Conservation (phyloP, 768 basidiomycete species). For the Trametes cinnabarina region DNA sequence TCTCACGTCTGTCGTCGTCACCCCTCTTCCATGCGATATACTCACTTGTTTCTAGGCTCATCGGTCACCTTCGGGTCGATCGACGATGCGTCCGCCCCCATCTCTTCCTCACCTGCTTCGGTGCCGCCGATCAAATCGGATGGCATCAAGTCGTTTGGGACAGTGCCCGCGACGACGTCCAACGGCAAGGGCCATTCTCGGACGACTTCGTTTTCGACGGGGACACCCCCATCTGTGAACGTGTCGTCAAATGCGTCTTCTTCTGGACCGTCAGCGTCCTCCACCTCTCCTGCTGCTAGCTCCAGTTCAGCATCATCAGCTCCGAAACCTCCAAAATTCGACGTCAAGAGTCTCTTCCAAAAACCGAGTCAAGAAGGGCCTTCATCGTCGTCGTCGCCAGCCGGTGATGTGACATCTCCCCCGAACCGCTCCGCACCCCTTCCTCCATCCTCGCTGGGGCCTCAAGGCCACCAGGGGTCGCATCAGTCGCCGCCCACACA, state of each 20-base stretch:
- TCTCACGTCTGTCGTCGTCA: slow-evolving; percentile 6
- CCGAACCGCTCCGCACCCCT: slow-evolving; percentile 53
- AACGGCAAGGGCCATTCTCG: slow-evolving; percentile 52
- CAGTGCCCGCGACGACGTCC: slow-evolving; percentile 56
- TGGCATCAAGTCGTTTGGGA: slow-evolving; percentile 79
- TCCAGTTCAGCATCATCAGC: slow-evolving; percentile 38
- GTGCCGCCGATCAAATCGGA: slow-evolving; percentile 62
- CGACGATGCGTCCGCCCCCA: slow-evolving; percentile 72
- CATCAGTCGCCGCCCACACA: slow-evolving; percentile 38
- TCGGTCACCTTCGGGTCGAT: slow-evolving; percentile 88
- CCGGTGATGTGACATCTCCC: slow-evolving; percentile 54
- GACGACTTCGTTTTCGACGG: slow-evolving; percentile 38
- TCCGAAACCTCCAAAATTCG: slow-evolving; percentile 39
- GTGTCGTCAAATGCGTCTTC: slow-evolving; percentile 23
- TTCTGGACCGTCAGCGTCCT: slow-evolving; percentile 22
- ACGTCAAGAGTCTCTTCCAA: slow-evolving; percentile 64
- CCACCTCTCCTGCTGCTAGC: slow-evolving; percentile 19
- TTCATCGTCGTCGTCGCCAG: slow-evolving; percentile 24
- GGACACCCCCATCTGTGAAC: slow-evolving; percentile 22
- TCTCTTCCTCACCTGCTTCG: slow-evolving; percentile 81
- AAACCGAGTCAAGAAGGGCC: slow-evolving; percentile 32
- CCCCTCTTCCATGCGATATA: not conserved
- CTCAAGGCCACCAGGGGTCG: slow-evolving; percentile 28
- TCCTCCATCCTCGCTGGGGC: slow-evolving; percentile 41
- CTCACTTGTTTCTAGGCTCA: slow-evolving; percentile 42